Conservation (phyloP, 1,139 yeast genomes). For the Saccharomycopsis crataegensis region DNA sequence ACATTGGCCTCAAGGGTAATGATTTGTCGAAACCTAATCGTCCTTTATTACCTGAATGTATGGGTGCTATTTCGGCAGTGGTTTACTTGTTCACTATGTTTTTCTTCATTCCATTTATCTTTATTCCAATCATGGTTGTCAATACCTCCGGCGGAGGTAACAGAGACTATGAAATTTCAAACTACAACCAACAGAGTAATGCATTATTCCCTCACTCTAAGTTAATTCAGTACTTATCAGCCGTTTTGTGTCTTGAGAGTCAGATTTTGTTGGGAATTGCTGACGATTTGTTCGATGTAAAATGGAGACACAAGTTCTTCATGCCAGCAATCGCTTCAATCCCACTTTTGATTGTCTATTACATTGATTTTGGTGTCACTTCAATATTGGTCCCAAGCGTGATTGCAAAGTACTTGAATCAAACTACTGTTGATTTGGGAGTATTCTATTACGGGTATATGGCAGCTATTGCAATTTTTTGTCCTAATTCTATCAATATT, state of each 20-base stretch:
- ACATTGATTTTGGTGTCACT: slow-evolving; percentile 91
- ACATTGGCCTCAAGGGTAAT: slow-evolving; percentile 74
- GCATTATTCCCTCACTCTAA: slow-evolving; percentile 71
- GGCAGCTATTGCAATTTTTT: slow-evolving; percentile 86
- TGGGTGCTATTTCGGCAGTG: slow-evolving; percentile 82
- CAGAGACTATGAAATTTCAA: slow-evolving; percentile 33
- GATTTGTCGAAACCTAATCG: slow-evolving; percentile 69
- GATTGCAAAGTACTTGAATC: slow-evolving; percentile 26
- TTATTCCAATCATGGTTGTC: slow-evolving; percentile 68
- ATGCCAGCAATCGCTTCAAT: slow-evolving; percentile 91
- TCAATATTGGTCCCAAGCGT: slow-evolving; percentile 69
- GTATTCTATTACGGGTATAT: slow-evolving; percentile 74
- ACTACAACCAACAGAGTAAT: background rate
- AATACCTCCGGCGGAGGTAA: slow-evolving; percentile 50
- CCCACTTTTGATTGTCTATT: slow-evolving; percentile 85
- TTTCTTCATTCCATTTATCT: slow-evolving; percentile 81
- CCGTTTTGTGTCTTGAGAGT: slow-evolving; percentile 73
- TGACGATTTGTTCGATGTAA: slow-evolving; percentile 89
- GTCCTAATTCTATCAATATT: slow-evolving; percentile 95
- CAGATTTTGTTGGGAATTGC: slow-evolving; percentile 83
- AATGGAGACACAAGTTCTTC: slow-evolving; percentile 97
- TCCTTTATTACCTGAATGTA: slow-evolving; percentile 79
- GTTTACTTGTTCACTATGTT: slow-evolving; percentile 77
- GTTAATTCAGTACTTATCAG: slow-evolving; percentile 79
- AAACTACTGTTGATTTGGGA: slow-evolving; percentile 65